Percentiles rank a stretch among this genome's conserved stretches.
phyloP scores from a whole-genome alignment of 805 yeast species.

The Saccharomycopsis javanensis region DNA sequence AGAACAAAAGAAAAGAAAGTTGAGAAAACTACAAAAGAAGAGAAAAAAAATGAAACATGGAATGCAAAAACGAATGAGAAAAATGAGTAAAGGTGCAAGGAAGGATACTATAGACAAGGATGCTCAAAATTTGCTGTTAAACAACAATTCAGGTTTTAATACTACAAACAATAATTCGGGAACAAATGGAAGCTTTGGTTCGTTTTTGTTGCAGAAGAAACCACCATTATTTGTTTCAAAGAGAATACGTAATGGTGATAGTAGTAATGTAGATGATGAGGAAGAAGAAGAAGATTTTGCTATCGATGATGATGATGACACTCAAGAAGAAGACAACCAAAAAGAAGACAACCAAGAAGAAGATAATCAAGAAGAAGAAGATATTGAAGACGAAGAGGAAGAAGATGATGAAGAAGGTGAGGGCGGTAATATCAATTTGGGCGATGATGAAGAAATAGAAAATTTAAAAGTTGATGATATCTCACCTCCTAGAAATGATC shows the following conservation, averaged over 20 bases:
- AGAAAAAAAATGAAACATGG: neutral
- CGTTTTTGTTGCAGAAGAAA: neutral
- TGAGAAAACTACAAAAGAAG: neutral
- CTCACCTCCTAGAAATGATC: neutral
- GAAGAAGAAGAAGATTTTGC: conserved; percentile 21
- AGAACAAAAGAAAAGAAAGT: conserved; percentile 24
- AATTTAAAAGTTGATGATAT: conserved; percentile 20
- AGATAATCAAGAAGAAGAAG: conserved; percentile 5
- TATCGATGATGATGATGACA: conserved; percentile 18
- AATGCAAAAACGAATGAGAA: conserved; percentile 7
- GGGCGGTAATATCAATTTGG: too few relatives aligned
- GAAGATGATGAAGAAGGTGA: conserved; percentile 21
- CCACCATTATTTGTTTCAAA: neutral
- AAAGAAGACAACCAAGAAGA: conserved; percentile 16
- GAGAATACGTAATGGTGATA: neutral
- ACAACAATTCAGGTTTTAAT: neutral
- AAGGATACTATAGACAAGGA: neutral
- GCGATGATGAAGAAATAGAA: conserved; percentile 16
- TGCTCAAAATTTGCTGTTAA: neutral
- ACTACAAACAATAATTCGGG: neutral
- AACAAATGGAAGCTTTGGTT: neutral
- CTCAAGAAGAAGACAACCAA: conserved; percentile 15
- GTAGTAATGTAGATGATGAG: neutral
- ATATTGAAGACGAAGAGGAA: conserved; percentile 9
- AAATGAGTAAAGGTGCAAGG: conserved; percentile 9